Evolutionary conservation across 352 stramenopile genomes (phyloP).

Genomic region (Globisporangium ultimum): DNA sequence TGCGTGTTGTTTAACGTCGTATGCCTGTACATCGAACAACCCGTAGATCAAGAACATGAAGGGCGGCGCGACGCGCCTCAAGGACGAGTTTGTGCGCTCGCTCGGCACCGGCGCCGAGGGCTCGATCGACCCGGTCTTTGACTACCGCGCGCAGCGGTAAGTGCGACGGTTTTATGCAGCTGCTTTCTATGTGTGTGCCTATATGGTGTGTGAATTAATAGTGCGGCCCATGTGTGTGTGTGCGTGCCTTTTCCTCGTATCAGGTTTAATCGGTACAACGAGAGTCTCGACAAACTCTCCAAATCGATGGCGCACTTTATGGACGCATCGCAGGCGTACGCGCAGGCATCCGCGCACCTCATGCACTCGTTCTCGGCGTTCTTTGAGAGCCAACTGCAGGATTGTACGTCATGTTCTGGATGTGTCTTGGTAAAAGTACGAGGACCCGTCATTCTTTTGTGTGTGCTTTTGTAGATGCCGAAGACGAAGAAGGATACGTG

Average conservation of each 20-base stretch:
- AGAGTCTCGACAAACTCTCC: conserved; percentile 51
- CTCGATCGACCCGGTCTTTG: conserved; percentile 60
- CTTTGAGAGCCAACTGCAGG: conserved; percentile 54
- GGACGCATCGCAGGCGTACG: conserved; percentile 37
- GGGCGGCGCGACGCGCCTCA: conserved; percentile 70
- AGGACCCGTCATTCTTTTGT: conserved; percentile 1
- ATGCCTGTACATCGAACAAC: neutral
- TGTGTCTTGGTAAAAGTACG: too few relatives aligned
- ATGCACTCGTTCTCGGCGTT: conserved; percentile 62
- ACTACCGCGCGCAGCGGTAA: conserved; percentile 60
- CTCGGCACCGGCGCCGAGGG: conserved; percentile 48
- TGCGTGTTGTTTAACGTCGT: neutral
- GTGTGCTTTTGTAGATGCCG: conserved; percentile 11
- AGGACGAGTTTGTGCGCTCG: conserved; percentile 66
- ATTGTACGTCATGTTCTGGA: conserved; percentile 14
- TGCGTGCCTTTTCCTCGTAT: too few relatives aligned
- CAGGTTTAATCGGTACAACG: conserved; percentile 61
- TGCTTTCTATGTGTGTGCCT: neutral
- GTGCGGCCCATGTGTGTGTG: neutral
- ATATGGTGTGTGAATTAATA: conserved; percentile 1
- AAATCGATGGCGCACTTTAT: conserved; percentile 47
- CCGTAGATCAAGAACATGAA: conserved; percentile 72
- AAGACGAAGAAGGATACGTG: conserved; percentile 20
- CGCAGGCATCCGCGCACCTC: conserved; percentile 36
- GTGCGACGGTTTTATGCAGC: conserved; percentile 1